A percentile compares a stretch with the other conserved stretches of the same genome.
Conservation (phyloP, 2,329 filamentous ascomycete species). For the Chrysoporthe puriensis region DNA sequence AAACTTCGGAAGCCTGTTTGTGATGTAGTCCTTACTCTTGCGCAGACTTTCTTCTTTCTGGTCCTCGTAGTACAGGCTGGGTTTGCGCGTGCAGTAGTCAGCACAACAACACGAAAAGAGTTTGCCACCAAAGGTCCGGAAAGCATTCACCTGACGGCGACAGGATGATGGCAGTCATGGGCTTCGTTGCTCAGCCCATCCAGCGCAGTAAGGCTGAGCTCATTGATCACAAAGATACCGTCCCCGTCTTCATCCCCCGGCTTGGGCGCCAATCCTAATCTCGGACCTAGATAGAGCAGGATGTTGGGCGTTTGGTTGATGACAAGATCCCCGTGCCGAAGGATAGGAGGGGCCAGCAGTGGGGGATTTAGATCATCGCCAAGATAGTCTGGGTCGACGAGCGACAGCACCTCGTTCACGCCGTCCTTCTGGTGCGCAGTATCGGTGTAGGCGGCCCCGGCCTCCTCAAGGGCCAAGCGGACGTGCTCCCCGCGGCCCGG, state of each 20-base stretch:
- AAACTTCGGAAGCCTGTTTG: slow-evolving; percentile 71
- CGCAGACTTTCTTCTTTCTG: slow-evolving; percentile 70
- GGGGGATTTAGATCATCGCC: slow-evolving; percentile 66
- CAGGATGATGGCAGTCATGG: slow-evolving; percentile 77
- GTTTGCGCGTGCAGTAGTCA: not conserved
- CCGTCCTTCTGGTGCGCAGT: slow-evolving; percentile 53
- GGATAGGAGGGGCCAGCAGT: slow-evolving; percentile 66
- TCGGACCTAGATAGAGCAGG: slow-evolving; percentile 68
- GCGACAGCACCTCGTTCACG: slow-evolving; percentile 51
- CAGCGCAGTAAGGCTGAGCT: slow-evolving; percentile 68
- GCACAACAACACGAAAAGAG: not conserved
- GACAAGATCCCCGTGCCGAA: slow-evolving; percentile 63
- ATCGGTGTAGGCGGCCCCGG: slow-evolving; percentile 67
- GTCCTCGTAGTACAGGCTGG: slow-evolving; percentile 69
- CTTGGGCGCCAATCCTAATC: slow-evolving; percentile 57
- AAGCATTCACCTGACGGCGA: slow-evolving; percentile 46
- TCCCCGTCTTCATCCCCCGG: slow-evolving; percentile 42
- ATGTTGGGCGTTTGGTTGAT: slow-evolving; percentile 76
- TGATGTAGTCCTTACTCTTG: slow-evolving; percentile 60
- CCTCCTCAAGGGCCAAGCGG: slow-evolving; percentile 73
- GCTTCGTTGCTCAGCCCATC: slow-evolving; percentile 72
- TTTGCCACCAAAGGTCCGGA: not conserved
- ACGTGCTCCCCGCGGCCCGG: slow-evolving; percentile 77
- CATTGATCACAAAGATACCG: slow-evolving; percentile 62
- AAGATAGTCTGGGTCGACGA: slow-evolving; percentile 48